Evolutionary conservation across 2,329 filamentous ascomycete genomes (phyloP).

Genomic region (Spiromastix sp.): DNA sequence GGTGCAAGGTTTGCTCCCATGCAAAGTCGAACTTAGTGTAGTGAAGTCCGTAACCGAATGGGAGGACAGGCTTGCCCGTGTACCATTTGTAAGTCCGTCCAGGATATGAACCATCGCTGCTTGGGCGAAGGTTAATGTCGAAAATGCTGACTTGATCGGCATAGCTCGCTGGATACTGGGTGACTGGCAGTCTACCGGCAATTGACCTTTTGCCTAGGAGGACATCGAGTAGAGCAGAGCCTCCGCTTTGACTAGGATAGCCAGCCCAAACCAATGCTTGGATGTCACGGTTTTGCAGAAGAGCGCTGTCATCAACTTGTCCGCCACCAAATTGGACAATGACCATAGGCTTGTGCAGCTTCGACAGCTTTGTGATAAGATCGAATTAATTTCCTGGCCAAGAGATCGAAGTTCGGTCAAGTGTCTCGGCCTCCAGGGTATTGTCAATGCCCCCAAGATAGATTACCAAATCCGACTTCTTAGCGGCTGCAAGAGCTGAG

Average conservation of each 20-base stretch:
- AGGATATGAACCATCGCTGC: constrained; percentile 13
- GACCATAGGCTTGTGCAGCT: constrained; percentile 29
- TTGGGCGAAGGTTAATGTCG: constrained; percentile 25
- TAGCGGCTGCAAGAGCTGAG: constrained; percentile 23
- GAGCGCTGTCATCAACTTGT: constrained; percentile 32
- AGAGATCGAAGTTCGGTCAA: constrained; percentile 30
- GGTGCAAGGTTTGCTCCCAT: constrained; percentile 12
- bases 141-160: constrained; percentile 26
- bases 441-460: constrained; percentile 35
- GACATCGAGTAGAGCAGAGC: constrained; percentile 27
- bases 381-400: constrained; percentile 35
- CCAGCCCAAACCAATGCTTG: constrained; percentile 32
- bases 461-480: constrained; percentile 28
- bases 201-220: constrained; percentile 23
- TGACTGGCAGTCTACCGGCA: constrained; percentile 28
- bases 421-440: constrained; percentile 30
- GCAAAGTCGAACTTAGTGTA: constrained; percentile 26
- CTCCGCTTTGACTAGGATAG: constrained; percentile 30
- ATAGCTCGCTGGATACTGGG: constrained; percentile 29
- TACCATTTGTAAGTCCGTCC: constrained; percentile 33
- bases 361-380: constrained; percentile 27
- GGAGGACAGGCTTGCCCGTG: constrained; percentile 20
- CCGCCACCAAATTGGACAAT: constrained; percentile 36
- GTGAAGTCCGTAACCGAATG: constrained; percentile 30
- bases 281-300: constrained; percentile 30